Evolutionary conservation across 78 protist genomes (phyloP).

Genomic region (Guillardia theta): DNA sequence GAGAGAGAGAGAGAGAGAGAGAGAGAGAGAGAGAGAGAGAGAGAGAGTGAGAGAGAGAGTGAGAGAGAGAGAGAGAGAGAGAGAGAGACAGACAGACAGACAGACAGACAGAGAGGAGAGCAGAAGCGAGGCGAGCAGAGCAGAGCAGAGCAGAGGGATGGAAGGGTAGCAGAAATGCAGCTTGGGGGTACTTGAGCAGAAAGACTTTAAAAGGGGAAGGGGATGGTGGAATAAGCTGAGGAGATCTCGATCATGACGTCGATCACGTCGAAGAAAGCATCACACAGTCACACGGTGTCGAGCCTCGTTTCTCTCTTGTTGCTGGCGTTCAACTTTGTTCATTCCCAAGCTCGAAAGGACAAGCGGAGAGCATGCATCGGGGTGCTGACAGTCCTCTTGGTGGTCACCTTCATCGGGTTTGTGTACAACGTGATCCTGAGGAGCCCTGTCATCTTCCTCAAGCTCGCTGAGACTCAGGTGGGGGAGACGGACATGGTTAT

Average conservation of each 20-base stretch:
- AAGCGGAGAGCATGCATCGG: too few relatives aligned
- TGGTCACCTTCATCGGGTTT: neutral
- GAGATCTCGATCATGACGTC: too few relatives aligned
- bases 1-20: too few relatives aligned
- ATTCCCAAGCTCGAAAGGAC: too few relatives aligned
- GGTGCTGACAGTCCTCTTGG: too few relatives aligned
- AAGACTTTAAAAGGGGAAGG: neutral
- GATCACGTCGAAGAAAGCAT: too few relatives aligned
- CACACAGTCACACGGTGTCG: too few relatives aligned
- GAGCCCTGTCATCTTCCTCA: slow-evolving; percentile 17
- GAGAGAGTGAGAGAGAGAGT: neutral
- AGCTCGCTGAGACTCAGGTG: neutral
- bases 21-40: neutral
- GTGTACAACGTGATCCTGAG: neutral
- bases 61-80: neutral
- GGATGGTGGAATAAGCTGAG: neutral
- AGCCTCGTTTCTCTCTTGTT: too few relatives aligned
- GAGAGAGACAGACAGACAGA: neutral
- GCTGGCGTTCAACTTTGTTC: too few relatives aligned
- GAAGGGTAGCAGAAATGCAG: too few relatives aligned
- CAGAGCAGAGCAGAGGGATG: neutral
- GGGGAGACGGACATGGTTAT: slow-evolving; percentile 7
- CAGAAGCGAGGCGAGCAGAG: neutral
- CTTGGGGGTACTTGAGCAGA: neutral
- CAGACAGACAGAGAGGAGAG: neutral